These are phyloP conservation scores for Neonectria magnoliae DNA, from an alignment of 2,329 filamentous ascomycete species.

Conservation along the genomic window DNA sequence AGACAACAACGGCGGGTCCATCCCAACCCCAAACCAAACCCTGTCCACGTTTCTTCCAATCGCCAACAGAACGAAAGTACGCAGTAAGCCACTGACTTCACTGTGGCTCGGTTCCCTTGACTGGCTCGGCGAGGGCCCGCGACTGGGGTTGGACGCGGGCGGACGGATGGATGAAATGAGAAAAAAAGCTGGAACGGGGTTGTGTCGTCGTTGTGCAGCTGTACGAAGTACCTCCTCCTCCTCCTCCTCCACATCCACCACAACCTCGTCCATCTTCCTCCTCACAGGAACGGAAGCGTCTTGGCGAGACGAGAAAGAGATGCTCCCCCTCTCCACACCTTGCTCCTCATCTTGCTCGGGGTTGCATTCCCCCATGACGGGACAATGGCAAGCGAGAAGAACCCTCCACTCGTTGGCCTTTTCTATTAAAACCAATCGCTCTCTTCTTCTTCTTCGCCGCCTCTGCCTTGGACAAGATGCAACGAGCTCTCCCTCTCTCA, in stretches of 20 bases:
- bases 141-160: slow-evolving; percentile 29
- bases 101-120: slow-evolving; percentile 23
- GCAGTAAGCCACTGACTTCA: slow-evolving; percentile 2
- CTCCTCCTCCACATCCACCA: background rate
- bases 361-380: slow-evolving; percentile 22
- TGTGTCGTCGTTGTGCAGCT: background rate
- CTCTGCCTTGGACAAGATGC: background rate
- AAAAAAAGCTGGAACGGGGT: background rate
- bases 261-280: background rate
- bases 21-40: background rate
- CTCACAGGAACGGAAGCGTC: slow-evolving; percentile 17
- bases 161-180: slow-evolving; percentile 33
- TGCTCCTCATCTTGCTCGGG: slow-evolving; percentile 26
- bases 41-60: slow-evolving; percentile 7
- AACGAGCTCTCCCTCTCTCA: background rate
- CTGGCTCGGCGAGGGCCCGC: slow-evolving; percentile 6
- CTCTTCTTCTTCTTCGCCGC: slow-evolving; percentile 10
- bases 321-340: slow-evolving; percentile 25
- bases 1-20: background rate
- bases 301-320: slow-evolving; percentile 29
- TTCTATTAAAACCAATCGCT: slow-evolving; percentile 33
- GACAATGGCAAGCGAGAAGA: slow-evolving; percentile 24
- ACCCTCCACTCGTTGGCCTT: background rate
- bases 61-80: slow-evolving; percentile 8
- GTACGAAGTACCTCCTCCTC: background rate